A percentile compares a stretch with the other conserved stretches of the same genome.
phyloP scores from a whole-genome alignment of 768 basidiomycete species.

The Pleurotus ostreatus region DNA sequence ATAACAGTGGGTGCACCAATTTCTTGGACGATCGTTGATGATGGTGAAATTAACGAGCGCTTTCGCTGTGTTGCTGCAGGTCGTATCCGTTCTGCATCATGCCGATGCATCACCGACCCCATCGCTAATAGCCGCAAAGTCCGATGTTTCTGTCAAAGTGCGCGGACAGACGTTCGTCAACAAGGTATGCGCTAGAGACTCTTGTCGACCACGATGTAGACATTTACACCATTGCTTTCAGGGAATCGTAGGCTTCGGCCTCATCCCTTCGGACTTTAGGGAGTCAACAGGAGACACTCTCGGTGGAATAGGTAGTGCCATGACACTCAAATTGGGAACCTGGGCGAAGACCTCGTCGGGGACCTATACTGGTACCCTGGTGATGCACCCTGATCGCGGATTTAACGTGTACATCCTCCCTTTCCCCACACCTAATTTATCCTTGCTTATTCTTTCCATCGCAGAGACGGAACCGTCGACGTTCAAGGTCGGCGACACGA shows the following conservation, averaged over 20 bases:
- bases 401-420: constrained; percentile 47
- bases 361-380: constrained; percentile 38
- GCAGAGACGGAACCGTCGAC: constrained; percentile 49
- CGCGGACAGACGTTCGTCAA: constrained; percentile 39
- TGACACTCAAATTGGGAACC: constrained; percentile 48
- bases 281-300: constrained; percentile 59
- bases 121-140: background rate
- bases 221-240: constrained; percentile 15
- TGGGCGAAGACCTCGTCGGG: constrained; percentile 31
- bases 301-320: constrained; percentile 62
- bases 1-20: background rate
- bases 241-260: constrained; percentile 58
- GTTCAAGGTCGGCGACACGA: constrained; percentile 63
- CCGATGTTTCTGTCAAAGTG: constrained; percentile 25
- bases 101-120: background rate
- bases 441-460: background rate
- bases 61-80: constrained; percentile 1
- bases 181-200: constrained; percentile 24
- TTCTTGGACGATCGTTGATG: background rate
- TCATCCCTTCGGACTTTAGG: constrained; percentile 52
- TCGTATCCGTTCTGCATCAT: background rate
- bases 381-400: constrained; percentile 51
- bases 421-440: background rate
- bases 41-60: background rate
- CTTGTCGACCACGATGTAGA: background rate